Evolutionary conservation across 768 basidiomycete genomes (phyloP).

Genomic region (Rhodotorula diobovata): DNA sequence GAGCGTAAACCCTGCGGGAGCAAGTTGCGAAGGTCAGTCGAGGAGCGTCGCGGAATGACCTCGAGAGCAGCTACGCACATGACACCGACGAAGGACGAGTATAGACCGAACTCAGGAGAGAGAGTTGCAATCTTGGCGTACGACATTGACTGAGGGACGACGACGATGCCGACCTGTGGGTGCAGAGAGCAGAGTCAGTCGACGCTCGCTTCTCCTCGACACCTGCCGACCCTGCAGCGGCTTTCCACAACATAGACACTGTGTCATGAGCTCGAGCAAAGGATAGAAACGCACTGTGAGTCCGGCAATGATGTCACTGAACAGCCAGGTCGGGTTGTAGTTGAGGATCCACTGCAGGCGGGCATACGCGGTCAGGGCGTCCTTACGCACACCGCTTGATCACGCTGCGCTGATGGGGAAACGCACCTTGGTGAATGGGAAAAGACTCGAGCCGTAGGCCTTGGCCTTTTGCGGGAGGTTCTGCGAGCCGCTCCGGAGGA

Average conservation of each 20-base stretch:
- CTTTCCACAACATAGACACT: too few relatives aligned
- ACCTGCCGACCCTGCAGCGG: too few relatives aligned
- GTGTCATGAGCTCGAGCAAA: too few relatives aligned
- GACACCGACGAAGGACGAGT: slow-evolving; percentile 89
- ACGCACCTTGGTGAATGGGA: too few relatives aligned
- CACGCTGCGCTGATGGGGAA: too few relatives aligned
- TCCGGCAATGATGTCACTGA: slow-evolving; percentile 43
- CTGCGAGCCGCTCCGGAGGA: not conserved
- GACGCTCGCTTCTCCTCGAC: not conserved
- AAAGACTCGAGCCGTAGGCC: slow-evolving; percentile 12
- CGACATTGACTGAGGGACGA: slow-evolving; percentile 86
- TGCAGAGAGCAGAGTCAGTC: not conserved
- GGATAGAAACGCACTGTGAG: not conserved
- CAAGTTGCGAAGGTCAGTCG: slow-evolving; percentile 61
- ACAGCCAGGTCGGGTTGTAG: slow-evolving; percentile 38
- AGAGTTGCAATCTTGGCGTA: slow-evolving; percentile 64
- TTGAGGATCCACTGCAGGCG: slow-evolving; percentile 32
- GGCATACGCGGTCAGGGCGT: too few relatives aligned
- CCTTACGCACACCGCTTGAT: too few relatives aligned
- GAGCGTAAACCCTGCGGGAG: slow-evolving; percentile 70
- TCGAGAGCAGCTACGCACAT: slow-evolving; percentile 43
- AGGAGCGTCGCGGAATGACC: not conserved
- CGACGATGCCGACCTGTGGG: slow-evolving; percentile 67
- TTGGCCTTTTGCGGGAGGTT: not conserved
- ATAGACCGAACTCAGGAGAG: slow-evolving; percentile 80